Percentiles rank a stretch among this genome's conserved stretches.
These are phyloP conservation scores for Mrakia gelida DNA, from an alignment of 768 basidiomycete genomes.

Conservation along the genomic window DNA sequence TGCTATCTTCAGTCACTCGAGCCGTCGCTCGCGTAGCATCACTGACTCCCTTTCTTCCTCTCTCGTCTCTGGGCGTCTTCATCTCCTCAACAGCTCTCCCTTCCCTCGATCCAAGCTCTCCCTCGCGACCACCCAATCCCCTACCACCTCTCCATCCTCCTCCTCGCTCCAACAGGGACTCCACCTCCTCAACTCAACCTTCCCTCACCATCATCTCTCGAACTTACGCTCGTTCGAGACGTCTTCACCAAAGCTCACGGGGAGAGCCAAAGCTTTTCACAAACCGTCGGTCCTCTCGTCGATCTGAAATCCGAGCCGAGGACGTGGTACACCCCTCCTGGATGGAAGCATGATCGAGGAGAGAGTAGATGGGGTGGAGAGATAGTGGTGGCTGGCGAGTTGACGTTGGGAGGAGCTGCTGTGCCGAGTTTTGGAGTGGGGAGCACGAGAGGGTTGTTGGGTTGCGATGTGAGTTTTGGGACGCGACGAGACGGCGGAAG, in stretches of 20 bases:
- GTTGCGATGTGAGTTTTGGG: not conserved
- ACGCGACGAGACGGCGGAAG: not conserved
- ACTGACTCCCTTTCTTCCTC: not conserved
- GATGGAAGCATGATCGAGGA: not conserved
- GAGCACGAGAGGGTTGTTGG: not conserved
- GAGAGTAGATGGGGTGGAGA: constrained; percentile 1
- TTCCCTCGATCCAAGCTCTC: not conserved
- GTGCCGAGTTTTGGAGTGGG: not conserved
- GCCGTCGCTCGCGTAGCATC: too few species aligned
- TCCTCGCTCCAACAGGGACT: not conserved
- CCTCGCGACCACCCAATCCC: not conserved
- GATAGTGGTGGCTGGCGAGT: not conserved
- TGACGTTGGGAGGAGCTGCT: constrained; percentile 1
- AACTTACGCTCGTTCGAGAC: not conserved
- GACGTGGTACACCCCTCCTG: not conserved
- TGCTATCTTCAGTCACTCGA: too few species aligned
- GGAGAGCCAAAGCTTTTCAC: not conserved
- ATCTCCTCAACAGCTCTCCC: not conserved
- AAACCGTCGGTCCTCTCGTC: not conserved
- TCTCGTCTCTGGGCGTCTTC: not conserved
- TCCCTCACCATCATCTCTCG: not conserved
- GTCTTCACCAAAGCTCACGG: not conserved
- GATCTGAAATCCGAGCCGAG: not conserved
- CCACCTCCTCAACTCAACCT: constrained; percentile 1
- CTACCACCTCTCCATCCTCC: constrained; percentile 6